A percentile compares a stretch with the other conserved stretches of the same genome.
Conservation (phyloP, 2,329 filamentous ascomycete genomes). For the Cryphonectria nitschkei region DNA sequence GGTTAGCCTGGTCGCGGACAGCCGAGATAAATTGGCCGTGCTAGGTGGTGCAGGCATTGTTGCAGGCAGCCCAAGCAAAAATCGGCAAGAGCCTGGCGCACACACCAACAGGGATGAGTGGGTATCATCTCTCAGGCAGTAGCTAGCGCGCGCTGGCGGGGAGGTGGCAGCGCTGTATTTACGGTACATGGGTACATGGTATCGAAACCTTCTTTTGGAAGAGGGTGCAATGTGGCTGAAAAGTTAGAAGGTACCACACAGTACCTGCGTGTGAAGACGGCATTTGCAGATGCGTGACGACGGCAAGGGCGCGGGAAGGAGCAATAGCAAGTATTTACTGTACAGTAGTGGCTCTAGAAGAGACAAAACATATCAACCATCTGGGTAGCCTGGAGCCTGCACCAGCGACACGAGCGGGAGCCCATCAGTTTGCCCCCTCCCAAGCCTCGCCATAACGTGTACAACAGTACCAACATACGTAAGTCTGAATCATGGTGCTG, state of each 20-base stretch:
- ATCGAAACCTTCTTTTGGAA: neutral
- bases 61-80: conserved; percentile 6
- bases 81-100: conserved; percentile 2
- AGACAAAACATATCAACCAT: neutral
- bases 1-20: conserved; percentile 1
- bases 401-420: conserved; percentile 1
- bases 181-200: neutral
- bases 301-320: conserved; percentile 6
- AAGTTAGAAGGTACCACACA: neutral
- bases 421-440: neutral
- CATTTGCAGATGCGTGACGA: neutral
- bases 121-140: conserved; percentile 3
- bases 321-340: neutral
- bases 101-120: neutral
- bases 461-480: neutral
- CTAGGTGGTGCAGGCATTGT: neutral
- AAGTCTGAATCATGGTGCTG: neutral
- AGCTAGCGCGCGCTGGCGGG: neutral
- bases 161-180: neutral
- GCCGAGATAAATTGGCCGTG: conserved; percentile 2
- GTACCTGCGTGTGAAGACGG: neutral
- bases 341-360: neutral
- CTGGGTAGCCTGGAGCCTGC: neutral
- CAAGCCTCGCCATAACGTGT: neutral
- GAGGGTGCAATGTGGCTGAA: neutral